Percentiles rank a stretch among this genome's conserved stretches.
Evolutionary conservation across 257 asterid species (phyloP).

Genomic region (Solanum pennellii): DNA sequence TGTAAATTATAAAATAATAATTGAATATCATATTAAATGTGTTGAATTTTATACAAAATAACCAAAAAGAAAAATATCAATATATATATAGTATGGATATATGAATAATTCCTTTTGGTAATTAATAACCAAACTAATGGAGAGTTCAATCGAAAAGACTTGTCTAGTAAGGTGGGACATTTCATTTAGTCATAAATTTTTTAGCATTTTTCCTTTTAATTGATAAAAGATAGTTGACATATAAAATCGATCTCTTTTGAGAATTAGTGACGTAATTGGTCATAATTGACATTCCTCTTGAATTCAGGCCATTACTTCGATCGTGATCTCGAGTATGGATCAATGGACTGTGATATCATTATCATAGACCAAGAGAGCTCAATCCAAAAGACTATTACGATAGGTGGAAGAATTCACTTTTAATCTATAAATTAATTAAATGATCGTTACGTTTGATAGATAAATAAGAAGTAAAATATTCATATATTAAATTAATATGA

Average conservation of each 20-base stretch:
- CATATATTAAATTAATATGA: neutral
- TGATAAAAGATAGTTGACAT: neutral
- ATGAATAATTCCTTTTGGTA: neutral
- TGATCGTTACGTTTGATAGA: accelerated
- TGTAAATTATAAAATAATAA: neutral
- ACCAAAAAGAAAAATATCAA: neutral
- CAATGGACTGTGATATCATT: neutral
- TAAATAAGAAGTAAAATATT: too few species aligned
- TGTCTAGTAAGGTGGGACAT: neutral
- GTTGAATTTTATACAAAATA: neutral
- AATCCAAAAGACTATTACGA: neutral
- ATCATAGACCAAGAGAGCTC: neutral
- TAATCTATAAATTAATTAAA: neutral
- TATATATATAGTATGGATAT: neutral
- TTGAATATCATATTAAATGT: neutral
- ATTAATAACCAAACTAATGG: neutral
- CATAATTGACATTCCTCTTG: neutral
- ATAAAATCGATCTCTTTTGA: accelerated
- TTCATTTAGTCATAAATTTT: neutral
- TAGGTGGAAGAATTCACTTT: neutral
- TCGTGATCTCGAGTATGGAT: neutral
- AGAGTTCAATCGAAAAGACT: neutral
- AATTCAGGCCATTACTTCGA: neutral
- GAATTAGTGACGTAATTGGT: neutral
- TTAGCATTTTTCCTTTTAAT: neutral